Percentiles rank a stretch among this genome's conserved stretches.
Evolutionary conservation across 1,139 yeast species (phyloP).

Genomic region (Yamadazyma oceani): DNA sequence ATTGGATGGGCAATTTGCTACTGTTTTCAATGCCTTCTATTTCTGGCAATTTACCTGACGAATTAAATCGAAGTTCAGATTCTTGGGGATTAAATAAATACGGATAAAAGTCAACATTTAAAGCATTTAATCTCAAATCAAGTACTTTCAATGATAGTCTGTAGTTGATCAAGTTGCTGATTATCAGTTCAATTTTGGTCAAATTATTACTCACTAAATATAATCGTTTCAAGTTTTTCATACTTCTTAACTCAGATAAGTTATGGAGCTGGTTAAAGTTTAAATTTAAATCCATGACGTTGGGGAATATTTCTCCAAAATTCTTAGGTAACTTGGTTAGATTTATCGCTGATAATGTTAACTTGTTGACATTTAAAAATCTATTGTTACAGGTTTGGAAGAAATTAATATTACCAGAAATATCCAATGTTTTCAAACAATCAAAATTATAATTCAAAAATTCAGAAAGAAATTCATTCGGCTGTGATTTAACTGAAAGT

Average conservation of each 20-base stretch:
- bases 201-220: constrained; percentile 50
- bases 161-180: constrained; percentile 32
- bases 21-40: too few relatives aligned
- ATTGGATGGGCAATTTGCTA: constrained; percentile 38
- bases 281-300: constrained; percentile 47
- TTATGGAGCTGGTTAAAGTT: constrained; percentile 47
- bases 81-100: constrained; percentile 53
- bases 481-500: constrained; percentile 41
- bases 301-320: constrained; percentile 43
- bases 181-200: constrained; percentile 29
- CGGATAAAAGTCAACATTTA: constrained; percentile 51
- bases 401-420: constrained; percentile 36
- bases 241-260: constrained; percentile 27
- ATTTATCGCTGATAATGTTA: constrained; percentile 48
- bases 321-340: constrained; percentile 34
- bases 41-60: too few relatives aligned
- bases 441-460: constrained; percentile 17
- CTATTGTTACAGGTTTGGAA: constrained; percentile 5
- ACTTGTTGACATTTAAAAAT: constrained; percentile 39
- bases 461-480: constrained; percentile 18
- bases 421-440: constrained; percentile 31
- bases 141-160: constrained; percentile 36
- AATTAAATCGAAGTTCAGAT: constrained; percentile 11
- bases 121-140: constrained; percentile 53
- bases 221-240: constrained; percentile 38